A percentile compares a stretch with the other conserved stretches of the same genome.
Conservation (phyloP, 2,329 filamentous ascomycete species). For the Lasiodiplodia theobromae region DNA sequence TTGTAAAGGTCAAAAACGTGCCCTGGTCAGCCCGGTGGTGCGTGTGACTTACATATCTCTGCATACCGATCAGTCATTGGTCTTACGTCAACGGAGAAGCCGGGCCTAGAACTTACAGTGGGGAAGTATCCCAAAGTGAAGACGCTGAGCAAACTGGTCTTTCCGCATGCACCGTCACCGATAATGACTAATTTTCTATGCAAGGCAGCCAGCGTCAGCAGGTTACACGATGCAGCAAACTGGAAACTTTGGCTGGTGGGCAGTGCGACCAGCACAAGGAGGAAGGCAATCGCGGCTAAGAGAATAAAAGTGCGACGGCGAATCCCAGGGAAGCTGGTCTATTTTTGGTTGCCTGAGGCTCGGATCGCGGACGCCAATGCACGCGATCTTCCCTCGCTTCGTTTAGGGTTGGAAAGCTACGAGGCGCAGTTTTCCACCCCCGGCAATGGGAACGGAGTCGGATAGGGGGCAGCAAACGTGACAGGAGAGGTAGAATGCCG, state of each 20-base stretch:
- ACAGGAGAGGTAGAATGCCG: conserved; percentile 8
- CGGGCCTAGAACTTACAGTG: conserved; percentile 70
- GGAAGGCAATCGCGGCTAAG: conserved; percentile 17
- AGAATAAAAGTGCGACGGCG: conserved; percentile 17
- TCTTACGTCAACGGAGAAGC: conserved; percentile 8
- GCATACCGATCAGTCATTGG: conserved; percentile 15
- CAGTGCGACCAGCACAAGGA: conserved; percentile 14
- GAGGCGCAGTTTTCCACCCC: conserved; percentile 29
- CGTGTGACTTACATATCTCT: conserved; percentile 40
- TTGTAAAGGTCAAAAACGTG: not conserved
- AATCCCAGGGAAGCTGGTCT: conserved; percentile 28
- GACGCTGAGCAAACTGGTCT: conserved; percentile 95
- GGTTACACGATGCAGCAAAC: conserved; percentile 20
- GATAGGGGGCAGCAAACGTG: conserved; percentile 19
- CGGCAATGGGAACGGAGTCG: conserved; percentile 13
- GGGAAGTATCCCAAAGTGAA: conserved; percentile 98
- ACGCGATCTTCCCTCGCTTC: conserved; percentile 44
- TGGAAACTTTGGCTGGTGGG: conserved; percentile 6
- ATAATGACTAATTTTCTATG: conserved; percentile 94
- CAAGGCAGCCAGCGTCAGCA: conserved; percentile 30
- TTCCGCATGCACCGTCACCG: conserved; percentile 95
- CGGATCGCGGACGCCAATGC: conserved; percentile 49
- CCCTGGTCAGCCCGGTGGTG: conserved; percentile 4
- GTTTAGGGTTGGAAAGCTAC: conserved; percentile 28
- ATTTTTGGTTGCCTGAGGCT: conserved; percentile 32